phyloP scores from a whole-genome alignment of 2,329 filamentous ascomycete species.

The Diaporthe velutina region DNA sequence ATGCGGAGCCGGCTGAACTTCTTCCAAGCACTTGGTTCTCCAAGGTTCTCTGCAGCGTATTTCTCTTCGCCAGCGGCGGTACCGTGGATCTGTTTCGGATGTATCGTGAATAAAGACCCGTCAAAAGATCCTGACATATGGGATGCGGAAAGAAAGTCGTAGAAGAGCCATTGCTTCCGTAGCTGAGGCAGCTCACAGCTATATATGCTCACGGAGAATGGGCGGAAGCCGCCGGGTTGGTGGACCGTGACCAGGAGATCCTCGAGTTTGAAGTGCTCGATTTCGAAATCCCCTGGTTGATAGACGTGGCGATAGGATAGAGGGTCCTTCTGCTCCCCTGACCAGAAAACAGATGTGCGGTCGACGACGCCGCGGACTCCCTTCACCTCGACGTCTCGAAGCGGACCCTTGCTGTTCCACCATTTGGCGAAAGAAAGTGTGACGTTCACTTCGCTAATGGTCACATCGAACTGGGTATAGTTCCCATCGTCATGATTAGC shows the following conservation, averaged over 20 bases:
- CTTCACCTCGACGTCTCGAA: slow-evolving; percentile 93
- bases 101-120: slow-evolving; percentile 96
- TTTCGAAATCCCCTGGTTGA: slow-evolving; percentile 93
- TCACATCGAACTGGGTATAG: slow-evolving; percentile 97
- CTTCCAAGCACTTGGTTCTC: slow-evolving; percentile 85
- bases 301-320: slow-evolving; percentile 90
- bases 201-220: slow-evolving; percentile 95
- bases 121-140: slow-evolving; percentile 97
- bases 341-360: slow-evolving; percentile 84
- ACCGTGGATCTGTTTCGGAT: slow-evolving; percentile 90
- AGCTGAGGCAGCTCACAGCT: slow-evolving; percentile 94
- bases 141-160: slow-evolving; percentile 95
- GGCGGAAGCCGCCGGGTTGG: slow-evolving; percentile 91
- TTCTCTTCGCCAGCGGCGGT: slow-evolving; percentile 74
- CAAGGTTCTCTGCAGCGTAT: slow-evolving; percentile 68
- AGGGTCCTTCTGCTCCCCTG: slow-evolving; percentile 79
- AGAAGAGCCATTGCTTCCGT: slow-evolving; percentile 96
- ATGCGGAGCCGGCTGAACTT: slow-evolving; percentile 94
- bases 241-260: slow-evolving; percentile 93
- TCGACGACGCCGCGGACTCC: slow-evolving; percentile 94
- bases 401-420: slow-evolving; percentile 95
- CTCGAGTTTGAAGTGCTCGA: slow-evolving; percentile 96
- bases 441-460: slow-evolving; percentile 94
- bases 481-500: slow-evolving; percentile 86
- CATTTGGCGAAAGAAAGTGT: slow-evolving; percentile 98